These are phyloP conservation scores for Fragilariopsis cylindrus DNA, from an alignment of 108 stramenopile genomes.

Conservation along the genomic window DNA sequence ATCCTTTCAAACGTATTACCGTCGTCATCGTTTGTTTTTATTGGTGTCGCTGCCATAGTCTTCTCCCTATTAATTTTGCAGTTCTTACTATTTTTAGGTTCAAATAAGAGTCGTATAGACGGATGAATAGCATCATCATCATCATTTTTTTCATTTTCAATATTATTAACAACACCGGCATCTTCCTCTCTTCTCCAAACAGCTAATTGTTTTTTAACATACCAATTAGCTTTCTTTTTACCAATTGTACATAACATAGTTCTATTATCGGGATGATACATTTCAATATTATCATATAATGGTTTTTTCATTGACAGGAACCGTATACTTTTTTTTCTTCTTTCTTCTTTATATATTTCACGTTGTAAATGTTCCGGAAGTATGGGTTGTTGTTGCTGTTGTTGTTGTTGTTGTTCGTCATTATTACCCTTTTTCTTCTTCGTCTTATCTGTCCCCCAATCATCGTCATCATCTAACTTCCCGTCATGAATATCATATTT, in stretches of 20 bases:
- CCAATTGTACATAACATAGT: constrained; percentile 65
- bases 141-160: constrained; percentile 26
- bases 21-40: constrained; percentile 7
- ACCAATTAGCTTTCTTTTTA: constrained; percentile 84
- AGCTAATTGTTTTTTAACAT: constrained; percentile 67
- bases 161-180: neutral
- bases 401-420: too few species aligned
- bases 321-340: constrained; percentile 60
- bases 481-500: too few species aligned
- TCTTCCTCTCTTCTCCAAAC: constrained; percentile 35
- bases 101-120: constrained; percentile 52
- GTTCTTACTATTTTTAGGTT: constrained; percentile 31
- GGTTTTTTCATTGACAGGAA: constrained; percentile 76
- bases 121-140: neutral
- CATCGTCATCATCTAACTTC: too few species aligned
- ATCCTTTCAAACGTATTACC: constrained; percentile 5
- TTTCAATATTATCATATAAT: constrained; percentile 85
- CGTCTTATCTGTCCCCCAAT: too few species aligned
- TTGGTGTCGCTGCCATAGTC: neutral
- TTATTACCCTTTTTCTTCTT: too few species aligned
- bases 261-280: constrained; percentile 56
- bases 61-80: neutral
- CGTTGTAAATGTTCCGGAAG: constrained; percentile 66
- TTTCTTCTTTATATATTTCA: constrained; percentile 61
- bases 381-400: too few species aligned